Conservation (phyloP, 2,329 filamentous ascomycete species). For the Rutstroemia sp. region DNA sequence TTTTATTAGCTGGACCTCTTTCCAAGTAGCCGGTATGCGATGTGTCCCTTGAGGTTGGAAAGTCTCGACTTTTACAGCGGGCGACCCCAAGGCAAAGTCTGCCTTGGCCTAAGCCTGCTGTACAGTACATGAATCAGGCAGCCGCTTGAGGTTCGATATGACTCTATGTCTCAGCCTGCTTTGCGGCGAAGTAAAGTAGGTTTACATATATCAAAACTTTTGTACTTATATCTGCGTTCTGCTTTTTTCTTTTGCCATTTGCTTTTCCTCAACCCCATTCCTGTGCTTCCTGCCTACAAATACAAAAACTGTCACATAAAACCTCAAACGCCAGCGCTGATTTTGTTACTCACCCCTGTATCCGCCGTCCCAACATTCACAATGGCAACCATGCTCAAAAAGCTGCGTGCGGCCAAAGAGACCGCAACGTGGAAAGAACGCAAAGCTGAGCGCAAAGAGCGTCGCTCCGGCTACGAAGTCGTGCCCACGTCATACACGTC, state of each 20-base stretch:
- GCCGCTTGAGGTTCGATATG: not conserved
- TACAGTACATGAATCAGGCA: not conserved
- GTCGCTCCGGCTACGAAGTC: not conserved
- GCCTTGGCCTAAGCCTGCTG: not conserved
- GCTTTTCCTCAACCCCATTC: no score
- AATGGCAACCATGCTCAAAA: not conserved
- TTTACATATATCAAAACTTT: no score
- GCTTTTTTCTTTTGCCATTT: no score
- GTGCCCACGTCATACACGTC: constrained; percentile 29
- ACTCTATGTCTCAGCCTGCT: not conserved
- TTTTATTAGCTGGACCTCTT: no score
- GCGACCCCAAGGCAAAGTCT: not conserved
- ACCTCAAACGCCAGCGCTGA: no score
- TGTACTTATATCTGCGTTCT: no score
- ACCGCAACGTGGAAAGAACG: not conserved
- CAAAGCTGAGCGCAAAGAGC: not conserved
- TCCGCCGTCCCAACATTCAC: not conserved
- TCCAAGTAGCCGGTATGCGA: no score
- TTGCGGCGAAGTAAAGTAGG: no score
- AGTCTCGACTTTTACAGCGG: no score
- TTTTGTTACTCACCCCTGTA: not conserved
- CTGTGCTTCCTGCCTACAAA: no score
- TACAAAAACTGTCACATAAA: no score
- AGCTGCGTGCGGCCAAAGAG: not conserved
- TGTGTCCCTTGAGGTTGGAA: no score